Percentiles rank a stretch among this genome's conserved stretches.
Evolutionary conservation across 2,329 filamentous ascomycete genomes (phyloP).

Genomic region (Aspergillus oerlinghausenensis): DNA sequence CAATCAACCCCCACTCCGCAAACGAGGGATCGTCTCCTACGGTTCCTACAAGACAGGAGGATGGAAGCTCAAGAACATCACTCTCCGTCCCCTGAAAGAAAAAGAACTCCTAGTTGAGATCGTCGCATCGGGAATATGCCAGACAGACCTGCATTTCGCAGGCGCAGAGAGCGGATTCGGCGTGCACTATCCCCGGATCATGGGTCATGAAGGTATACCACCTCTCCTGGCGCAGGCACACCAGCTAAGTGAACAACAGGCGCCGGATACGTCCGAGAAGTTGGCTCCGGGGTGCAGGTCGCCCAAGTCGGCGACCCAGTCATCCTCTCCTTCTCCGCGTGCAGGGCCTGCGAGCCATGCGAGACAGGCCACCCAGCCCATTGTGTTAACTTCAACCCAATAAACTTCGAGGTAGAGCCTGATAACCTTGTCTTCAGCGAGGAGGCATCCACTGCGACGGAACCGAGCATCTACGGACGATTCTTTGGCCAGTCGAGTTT

Average conservation of each 20-base stretch:
- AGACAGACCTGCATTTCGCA: conserved; percentile 50
- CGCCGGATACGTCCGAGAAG: conserved; percentile 46
- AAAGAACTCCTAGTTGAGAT: conserved; percentile 53
- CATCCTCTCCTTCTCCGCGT: conserved; percentile 47
- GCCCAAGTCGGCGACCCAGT: conserved; percentile 45
- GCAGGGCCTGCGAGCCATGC: conserved; percentile 47
- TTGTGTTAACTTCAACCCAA: conserved; percentile 45
- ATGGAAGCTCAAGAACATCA: conserved; percentile 13
- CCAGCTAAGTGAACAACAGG: conserved; percentile 1
- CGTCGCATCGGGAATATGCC: conserved; percentile 52
- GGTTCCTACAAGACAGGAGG: conserved; percentile 9
- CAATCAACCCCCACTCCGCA: background rate
- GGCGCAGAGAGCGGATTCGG: conserved; percentile 32
- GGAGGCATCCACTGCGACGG: conserved; percentile 7
- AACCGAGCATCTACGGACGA: conserved; percentile 28
- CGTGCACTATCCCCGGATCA: conserved; percentile 44
- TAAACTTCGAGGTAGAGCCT: conserved; percentile 37
- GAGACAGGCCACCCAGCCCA: conserved; percentile 43
- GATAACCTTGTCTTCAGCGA: conserved; percentile 7
- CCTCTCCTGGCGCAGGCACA: background rate
- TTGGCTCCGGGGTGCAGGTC: conserved; percentile 39
- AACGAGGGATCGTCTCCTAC: conserved; percentile 11
- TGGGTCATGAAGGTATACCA: conserved; percentile 50
- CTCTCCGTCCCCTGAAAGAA: conserved; percentile 16
- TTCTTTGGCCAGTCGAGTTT: conserved; percentile 51